Base-by-base conservation (phyloP, 1,284 basidiomycete genomes). In the Ustilago lituana region DNA sequence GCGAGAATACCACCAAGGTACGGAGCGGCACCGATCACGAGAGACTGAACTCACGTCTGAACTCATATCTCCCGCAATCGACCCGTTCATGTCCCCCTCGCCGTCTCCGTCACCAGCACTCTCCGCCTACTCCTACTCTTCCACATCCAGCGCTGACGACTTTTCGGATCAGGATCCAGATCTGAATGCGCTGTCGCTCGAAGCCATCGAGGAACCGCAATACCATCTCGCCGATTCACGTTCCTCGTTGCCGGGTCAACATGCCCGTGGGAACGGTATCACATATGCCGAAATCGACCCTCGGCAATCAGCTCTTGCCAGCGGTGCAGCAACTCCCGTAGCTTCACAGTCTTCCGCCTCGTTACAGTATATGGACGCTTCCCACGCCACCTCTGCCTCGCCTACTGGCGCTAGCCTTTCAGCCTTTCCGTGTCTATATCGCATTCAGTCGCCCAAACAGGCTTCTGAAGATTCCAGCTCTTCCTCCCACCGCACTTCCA, bases 31-130 rank as follows among this genome's bases (percentile, higher is more conserved):
- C 35, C 51, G 29, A 55, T 38, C 43, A 17, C 50, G 49, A 15
- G 63, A 49, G 3, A 17, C 22, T 23, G 43, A 51, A 1, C n/a
- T 51, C 29, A 24, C 50, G 11, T 64, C 22, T 23, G 43, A 51
- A 1, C n/a, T 51, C 29, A 24, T 46, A 12, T 64, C 61, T 6
- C 56, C 60, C 5, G 29, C 24, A 4, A 47, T 54, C 3, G 61
- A 64, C 20, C 63, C 63, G 2, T 47, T 53, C 22, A 47, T 46
- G 2, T 72, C 63, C 17, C 58, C 69, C 2, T 60, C 64, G 10
- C 63, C 71, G 0, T 63, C 70, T 0, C 66, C 73, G 1, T 75
- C 73, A 7, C 73, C 73, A 6, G 64, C 69, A 2, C 49, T 75
- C 8, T 73, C 70, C 4, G 73, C 73, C 12, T 75, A 62, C 32